phyloP scores from a whole-genome alignment of 2,329 filamentous ascomycete species.

The Pestalotiopsis sp. region DNA sequence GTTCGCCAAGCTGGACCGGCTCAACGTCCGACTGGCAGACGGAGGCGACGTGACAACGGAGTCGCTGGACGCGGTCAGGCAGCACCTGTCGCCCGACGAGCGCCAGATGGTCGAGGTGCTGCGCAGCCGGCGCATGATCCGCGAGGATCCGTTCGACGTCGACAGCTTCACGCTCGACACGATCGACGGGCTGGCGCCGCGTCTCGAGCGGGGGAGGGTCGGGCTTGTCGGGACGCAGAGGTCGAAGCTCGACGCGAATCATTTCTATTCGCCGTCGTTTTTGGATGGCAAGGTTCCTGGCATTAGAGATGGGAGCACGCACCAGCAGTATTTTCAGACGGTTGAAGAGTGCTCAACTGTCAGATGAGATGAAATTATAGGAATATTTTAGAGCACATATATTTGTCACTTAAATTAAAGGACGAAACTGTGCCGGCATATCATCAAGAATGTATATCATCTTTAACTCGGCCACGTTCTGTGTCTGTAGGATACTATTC shows the following conservation, averaged over 20 bases:
- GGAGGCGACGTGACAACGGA: neutral
- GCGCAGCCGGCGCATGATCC: slow-evolving; percentile 15
- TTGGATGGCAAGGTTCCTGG: neutral
- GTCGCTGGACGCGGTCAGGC: neutral
- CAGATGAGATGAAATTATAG: too few relatives aligned
- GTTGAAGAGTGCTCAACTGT: neutral
- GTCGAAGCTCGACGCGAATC: neutral
- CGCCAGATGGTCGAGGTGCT: slow-evolving; percentile 15
- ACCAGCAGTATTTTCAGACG: neutral
- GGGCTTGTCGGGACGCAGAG: neutral
- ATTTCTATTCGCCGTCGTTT: neutral
- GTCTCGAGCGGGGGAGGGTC: neutral
- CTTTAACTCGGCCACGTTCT: too few relatives aligned
- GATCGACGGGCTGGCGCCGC: neutral
- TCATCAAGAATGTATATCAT: too few relatives aligned
- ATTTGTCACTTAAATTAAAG: too few relatives aligned
- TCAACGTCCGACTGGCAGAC: neutral
- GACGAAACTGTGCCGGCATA: too few relatives aligned
- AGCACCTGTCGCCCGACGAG: slow-evolving; percentile 16
- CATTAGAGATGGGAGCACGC: neutral
- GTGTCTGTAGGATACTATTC: too few relatives aligned
- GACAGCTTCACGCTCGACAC: slow-evolving; percentile 14
- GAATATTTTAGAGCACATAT: too few relatives aligned
- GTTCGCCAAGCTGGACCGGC: slow-evolving; percentile 11
- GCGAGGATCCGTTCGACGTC: slow-evolving; percentile 17